A percentile compares a stretch with the other conserved stretches of the same genome.
These are phyloP conservation scores for Talaromyces borbonicus DNA, from an alignment of 495 filamentous ascomycete genomes.

Conservation along the genomic window DNA sequence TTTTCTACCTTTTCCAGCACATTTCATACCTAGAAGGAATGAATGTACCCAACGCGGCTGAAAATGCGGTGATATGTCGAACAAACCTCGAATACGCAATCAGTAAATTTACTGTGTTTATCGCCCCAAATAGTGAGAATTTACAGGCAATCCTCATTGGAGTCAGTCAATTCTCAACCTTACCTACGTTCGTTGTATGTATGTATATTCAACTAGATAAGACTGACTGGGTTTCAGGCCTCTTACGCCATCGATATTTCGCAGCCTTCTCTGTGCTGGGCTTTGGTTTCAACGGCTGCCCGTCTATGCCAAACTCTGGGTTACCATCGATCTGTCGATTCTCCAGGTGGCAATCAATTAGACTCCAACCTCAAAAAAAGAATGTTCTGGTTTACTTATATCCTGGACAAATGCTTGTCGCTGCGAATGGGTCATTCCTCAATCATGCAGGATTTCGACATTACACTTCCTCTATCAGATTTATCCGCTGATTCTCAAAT, in stretches of 20 bases:
- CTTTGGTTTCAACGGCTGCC: slow-evolving; percentile 45
- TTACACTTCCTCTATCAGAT: slow-evolving; percentile 34
- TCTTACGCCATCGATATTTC: slow-evolving; percentile 52
- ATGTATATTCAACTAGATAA: too few relatives aligned
- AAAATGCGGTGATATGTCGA: slow-evolving; percentile 28
- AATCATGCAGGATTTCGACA: slow-evolving; percentile 54
- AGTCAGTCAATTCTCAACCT: too few relatives aligned
- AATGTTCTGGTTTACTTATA: slow-evolving; percentile 57
- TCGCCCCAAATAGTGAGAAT: slow-evolving; percentile 48
- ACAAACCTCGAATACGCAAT: slow-evolving; percentile 51
- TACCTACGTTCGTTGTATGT: too few relatives aligned
- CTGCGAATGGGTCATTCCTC: slow-evolving; percentile 55
- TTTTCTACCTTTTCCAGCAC: slow-evolving; percentile 50
- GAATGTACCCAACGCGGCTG: slow-evolving; percentile 19
- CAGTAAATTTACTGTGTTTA: slow-evolving; percentile 45
- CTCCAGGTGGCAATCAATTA: slow-evolving; percentile 21
- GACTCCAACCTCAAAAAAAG: slow-evolving; percentile 25
- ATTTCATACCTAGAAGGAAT: slow-evolving; percentile 20
- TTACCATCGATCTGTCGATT: slow-evolving; percentile 49
- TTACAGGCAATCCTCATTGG: slow-evolving; percentile 50
- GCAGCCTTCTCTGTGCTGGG: slow-evolving; percentile 54
- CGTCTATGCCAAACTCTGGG: slow-evolving; percentile 54
- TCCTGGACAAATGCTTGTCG: slow-evolving; percentile 49
- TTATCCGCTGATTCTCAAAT: slow-evolving; percentile 8
- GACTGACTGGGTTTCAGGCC: too few relatives aligned